Base-by-base conservation (phyloP, 2,329 filamentous ascomycete species). In the Botrytis deweyae region DNA sequence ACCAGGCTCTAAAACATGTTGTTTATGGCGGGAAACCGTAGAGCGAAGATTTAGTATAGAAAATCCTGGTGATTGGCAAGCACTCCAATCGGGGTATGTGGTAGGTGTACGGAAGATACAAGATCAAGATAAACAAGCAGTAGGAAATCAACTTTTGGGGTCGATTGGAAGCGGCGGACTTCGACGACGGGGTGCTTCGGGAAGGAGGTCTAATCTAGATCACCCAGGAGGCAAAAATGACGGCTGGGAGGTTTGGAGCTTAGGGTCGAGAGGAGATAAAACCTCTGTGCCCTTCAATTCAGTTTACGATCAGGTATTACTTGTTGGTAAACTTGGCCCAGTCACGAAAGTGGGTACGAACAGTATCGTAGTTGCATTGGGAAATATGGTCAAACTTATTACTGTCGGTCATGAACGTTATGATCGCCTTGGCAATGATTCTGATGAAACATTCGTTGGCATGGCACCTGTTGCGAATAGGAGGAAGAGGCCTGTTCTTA, bases 301-400 rank as follows among this genome's bases (percentile, higher is more conserved):
- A 40, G 44, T 55, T 52, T 63, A 70, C 40, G 52, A 71, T 22
- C 84, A 86, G 3, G 86, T 89, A 73, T 84, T 95, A 7, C 88
- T 93, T 65, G 89, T 93, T 36, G 88, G 88, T 3, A 86, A 86
- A 64, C 83, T 92, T 1, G 93, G 92, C 0, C 92, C 92, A 0
- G 88, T 92, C 73, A 85, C 86, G 2, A 84, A 84, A 70, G 83
- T 93, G 1, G 92, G 92, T 20, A 86, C 87, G 66, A 85, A 87
- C 64, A 91, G 90, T 69, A 86, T 93, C 4, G 92, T 89, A 0
- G 87, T 95, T 44, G 91, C 88, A 0, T 89, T 94, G 74, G 93
- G 92, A 20, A 92, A 94, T 77, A 85, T 89, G 1, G 86, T 94
- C 78, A 94, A 94, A 82, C 83, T 94, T 69, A 86, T 94, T 73